Evolutionary conservation across 768 basidiomycete species (phyloP).

Genomic region (Russula lepida): DNA sequence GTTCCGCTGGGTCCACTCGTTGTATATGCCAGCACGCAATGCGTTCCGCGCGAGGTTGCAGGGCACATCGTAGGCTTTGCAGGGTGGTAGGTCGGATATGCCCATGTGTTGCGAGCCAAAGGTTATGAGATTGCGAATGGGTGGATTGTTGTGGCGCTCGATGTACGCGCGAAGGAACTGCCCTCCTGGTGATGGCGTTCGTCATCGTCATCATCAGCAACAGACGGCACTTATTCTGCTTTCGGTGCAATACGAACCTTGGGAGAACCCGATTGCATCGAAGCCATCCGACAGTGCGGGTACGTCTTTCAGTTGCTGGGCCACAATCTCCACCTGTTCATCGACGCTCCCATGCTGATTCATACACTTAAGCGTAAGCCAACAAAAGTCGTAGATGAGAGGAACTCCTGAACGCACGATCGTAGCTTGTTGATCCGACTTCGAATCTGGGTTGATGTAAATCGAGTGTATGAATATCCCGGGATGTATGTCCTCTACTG

Average conservation of each 20-base stretch:
- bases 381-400: neutral
- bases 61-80: constrained; percentile 54
- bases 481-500: constrained; percentile 55
- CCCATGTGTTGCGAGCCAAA: constrained; percentile 89
- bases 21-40: constrained; percentile 57
- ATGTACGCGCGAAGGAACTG: constrained; percentile 85
- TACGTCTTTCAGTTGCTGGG: constrained; percentile 54
- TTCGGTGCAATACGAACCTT: constrained; percentile 38
- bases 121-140: constrained; percentile 72
- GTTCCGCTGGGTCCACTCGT: constrained; percentile 67
- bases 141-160: constrained; percentile 65
- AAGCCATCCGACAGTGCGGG: constrained; percentile 63
- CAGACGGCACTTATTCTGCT: neutral
- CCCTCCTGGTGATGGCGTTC: constrained; percentile 41
- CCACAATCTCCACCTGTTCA: constrained; percentile 56
- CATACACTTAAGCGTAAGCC: neutral
- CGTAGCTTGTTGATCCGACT: constrained; percentile 58
- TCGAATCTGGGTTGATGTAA: constrained; percentile 52
- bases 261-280: constrained; percentile 83
- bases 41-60: constrained; percentile 62
- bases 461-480: constrained; percentile 74
- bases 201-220: neutral
- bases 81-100: constrained; percentile 64
- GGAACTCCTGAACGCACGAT: constrained; percentile 46
- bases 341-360: constrained; percentile 73